Base-by-base conservation (phyloP, 352 stramenopile species). In the Phytophthora syringae region DNA sequence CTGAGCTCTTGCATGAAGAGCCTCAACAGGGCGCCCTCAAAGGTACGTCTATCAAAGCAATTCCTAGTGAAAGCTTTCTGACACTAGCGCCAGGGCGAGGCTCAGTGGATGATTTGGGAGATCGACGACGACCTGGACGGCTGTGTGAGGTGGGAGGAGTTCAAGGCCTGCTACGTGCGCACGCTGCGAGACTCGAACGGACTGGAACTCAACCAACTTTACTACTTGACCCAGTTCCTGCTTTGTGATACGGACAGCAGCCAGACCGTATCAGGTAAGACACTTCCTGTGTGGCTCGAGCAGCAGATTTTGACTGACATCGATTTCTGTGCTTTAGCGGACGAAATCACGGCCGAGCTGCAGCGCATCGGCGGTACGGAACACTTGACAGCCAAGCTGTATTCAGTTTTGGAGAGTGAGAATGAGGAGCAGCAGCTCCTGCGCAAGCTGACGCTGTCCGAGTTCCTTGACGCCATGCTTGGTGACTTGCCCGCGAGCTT, bases 91-190 rank as follows among this genome's bases (percentile, higher is more conserved):
- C 27, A 97, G 82, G 84, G 80, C 39, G 92, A 99, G 54, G 79
- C 98, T 15, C 90, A 98, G 59, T 95, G 97, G 75, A 98, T 99
- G 78, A 97, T 99, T 49, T 99, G 96, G 97, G 96, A 98, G 70
- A 87, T 97, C 3, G 97, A 99, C 74, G 94, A 99, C 58, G 97
- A 98, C 51, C 74, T 98, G 15, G 96, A 99, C 76, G 93, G 88
- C 25, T 77, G 69, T 40, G 64, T 98, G 49, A 89, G 90, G 49
- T 98, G 92, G 88, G 82, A 97, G 28, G 97, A 98, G 74, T 98
- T 99, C 56, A 82, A 83, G 55, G 72, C 89, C 28, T 98, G 96
- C 67, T 98, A 97, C 74, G 76, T 95, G 40, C 77, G 96, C 27
- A 96, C 97, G 53, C 74, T 98, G 25, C 73, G 83, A 20, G 95